phyloP scores from a whole-genome alignment of 2,329 filamentous ascomycete genomes.

The Setomelanomma holmii region DNA sequence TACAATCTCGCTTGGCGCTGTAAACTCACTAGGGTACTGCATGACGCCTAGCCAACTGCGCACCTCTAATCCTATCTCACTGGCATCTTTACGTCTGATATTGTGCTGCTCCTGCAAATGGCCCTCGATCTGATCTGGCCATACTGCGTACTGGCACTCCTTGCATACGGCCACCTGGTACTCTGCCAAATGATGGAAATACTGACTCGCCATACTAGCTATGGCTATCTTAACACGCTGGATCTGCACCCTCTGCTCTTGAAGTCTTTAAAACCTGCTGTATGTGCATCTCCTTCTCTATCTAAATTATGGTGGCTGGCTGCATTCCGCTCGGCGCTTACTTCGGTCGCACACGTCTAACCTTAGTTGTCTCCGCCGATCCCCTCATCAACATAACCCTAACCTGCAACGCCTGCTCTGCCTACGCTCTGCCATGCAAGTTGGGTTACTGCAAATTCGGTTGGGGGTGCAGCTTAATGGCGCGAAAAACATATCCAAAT shows the following conservation, averaged over 20 bases:
- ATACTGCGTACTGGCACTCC: conserved; percentile 6
- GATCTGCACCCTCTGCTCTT: no score
- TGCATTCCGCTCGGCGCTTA: no score
- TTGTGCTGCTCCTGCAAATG: conserved; percentile 5
- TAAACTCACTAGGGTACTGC: conserved; percentile 1
- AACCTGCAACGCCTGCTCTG: no score
- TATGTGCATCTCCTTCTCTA: neutral
- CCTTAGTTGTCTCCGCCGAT: no score
- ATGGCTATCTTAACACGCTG: neutral
- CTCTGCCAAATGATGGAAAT: conserved; percentile 6
- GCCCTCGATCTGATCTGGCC: conserved; percentile 4
- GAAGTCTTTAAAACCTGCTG: neutral
- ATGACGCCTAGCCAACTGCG: neutral
- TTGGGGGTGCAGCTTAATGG: no score
- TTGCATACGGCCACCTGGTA: conserved; percentile 6
- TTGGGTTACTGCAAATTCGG: no score
- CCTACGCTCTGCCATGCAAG: no score
- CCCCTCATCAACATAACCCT: no score
- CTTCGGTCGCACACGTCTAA: no score
- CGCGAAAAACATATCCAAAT: no score
- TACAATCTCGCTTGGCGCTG: neutral
- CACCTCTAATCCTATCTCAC: neutral
- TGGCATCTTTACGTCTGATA: neutral
- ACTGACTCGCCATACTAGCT: neutral
- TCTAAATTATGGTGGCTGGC: neutral